Conservation (phyloP, 202 grass and related monocot genomes). For the Carex sylvatica region DNA sequence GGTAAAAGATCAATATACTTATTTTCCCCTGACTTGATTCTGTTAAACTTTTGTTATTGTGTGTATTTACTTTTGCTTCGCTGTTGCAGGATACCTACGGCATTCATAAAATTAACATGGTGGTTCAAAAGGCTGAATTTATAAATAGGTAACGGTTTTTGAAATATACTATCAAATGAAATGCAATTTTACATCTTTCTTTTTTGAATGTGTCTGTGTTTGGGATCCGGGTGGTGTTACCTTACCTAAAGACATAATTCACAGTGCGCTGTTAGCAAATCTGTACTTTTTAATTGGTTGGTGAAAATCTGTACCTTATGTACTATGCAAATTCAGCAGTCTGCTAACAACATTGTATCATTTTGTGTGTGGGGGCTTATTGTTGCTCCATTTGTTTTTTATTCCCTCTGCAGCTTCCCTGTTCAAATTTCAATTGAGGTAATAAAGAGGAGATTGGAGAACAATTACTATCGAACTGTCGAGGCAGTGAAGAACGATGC, state of each 20-base stretch:
- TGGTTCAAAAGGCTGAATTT: slow-evolving; percentile 79
- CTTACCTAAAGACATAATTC: neutral
- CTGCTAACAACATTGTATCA: neutral
- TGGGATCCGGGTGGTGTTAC: neutral
- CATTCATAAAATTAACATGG: slow-evolving; percentile 62
- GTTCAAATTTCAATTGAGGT: slow-evolving; percentile 84
- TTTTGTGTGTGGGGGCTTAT: neutral
- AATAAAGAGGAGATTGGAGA: slow-evolving; percentile 76
- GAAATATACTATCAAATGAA: neutral
- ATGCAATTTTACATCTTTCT: neutral
- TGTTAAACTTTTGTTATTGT: slow-evolving; percentile 1
- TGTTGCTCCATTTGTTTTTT: slow-evolving; percentile 29
- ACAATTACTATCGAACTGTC: slow-evolving; percentile 71
- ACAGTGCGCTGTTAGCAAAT: neutral
- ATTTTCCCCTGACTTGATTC: neutral
- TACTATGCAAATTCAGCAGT: neutral
- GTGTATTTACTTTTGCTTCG: slow-evolving; percentile 13
- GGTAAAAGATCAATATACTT: slow-evolving; percentile 39
- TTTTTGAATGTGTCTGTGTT: neutral
- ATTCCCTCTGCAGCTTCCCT: slow-evolving; percentile 45
- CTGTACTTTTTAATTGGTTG: neutral
- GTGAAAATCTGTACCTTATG: neutral
- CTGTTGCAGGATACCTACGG: slow-evolving; percentile 68
- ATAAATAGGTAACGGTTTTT: slow-evolving; percentile 67
- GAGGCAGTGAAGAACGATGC: slow-evolving; percentile 76